Evolutionary conservation across 1,284 basidiomycete species (phyloP), one percentile per base, ranked within the genome.

Genomic region (Vanrija sp.): DNA sequence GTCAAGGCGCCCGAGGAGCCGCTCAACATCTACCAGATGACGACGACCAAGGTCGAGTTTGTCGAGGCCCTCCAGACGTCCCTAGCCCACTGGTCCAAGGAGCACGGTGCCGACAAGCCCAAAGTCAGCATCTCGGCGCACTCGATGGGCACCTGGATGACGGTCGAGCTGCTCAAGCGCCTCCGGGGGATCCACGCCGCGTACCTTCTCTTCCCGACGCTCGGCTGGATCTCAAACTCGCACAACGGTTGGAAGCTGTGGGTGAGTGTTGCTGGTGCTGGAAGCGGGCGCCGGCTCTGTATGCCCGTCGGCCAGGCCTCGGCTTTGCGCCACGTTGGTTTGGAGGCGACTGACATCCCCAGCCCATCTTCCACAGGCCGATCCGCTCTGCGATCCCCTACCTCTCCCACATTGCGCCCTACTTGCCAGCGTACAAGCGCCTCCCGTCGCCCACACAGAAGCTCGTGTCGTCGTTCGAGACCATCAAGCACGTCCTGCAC

Each of bases 311-410:
- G n/a, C 6, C 27, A 31, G 8, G 31, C 31, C 31, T 25, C 23
- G 24, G 7, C 23, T 19, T 22, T n/a, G 18, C 35, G 18, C 50
- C 31, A 35, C 24, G 20, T 8, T 19, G 36, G 12, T 14, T 14
- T 31, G 31, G 4, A 14, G 9, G 12, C 31, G 8, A 14, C 49
- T 63, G 25, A 43, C 45, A 12, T 25, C 20, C 44, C 1, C 51
- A 71, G 67, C 75, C 75, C n/a, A 64, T 77, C 18, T 76, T 76
- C 56, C 64, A 62, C 35, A 54, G 60, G 15, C 72, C 71, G 0
- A 20, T 71, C 10, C 49, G 57, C 16, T 45, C 57, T 3, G 46
- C 72, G 18, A 48, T 72, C 4, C 68, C 71, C 5, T 45, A 31
- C 25, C 23, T 49, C n/a, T 23, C 53, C 16, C 45, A 47, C 19